Conservation (phyloP, 371 early-diverging fungal genomes). For the Mortierella sp. region DNA sequence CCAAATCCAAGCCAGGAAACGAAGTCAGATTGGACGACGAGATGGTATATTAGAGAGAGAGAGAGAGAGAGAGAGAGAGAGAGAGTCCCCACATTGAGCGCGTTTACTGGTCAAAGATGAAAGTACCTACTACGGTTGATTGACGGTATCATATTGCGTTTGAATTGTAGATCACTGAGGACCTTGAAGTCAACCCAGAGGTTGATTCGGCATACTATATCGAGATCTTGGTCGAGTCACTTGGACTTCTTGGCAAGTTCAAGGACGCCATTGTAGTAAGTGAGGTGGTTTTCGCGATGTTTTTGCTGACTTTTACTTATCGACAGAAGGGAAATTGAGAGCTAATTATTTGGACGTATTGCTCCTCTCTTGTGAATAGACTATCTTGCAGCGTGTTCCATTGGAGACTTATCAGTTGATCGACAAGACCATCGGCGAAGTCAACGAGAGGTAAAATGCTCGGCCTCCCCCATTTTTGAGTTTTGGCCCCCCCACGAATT, state of each 20-base stretch:
- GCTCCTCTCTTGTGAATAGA: conserved; percentile 52
- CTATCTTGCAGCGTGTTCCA: conserved; percentile 78
- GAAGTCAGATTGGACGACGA: conserved; percentile 58
- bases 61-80: neutral
- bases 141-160: neutral
- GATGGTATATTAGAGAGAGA: conserved; percentile 25
- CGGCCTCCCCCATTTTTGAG: neutral
- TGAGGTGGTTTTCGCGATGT: neutral
- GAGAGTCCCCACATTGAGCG: neutral
- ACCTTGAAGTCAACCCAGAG: conserved; percentile 86
- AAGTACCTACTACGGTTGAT: neutral
- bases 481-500: neutral
- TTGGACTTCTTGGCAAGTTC: conserved; percentile 82
- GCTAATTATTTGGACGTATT: neutral
- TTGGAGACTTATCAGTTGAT: conserved; percentile 90
- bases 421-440: conserved; percentile 89
- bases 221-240: conserved; percentile 86
- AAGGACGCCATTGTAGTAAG: conserved; percentile 83
- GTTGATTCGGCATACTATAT: conserved; percentile 93
- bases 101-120: no score
- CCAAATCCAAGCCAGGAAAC: conserved; percentile 56
- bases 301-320: neutral
- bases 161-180: conserved; percentile 71
- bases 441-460: conserved; percentile 79
- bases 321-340: neutral